Base-by-base conservation (phyloP, 495 filamentous ascomycete species). In the Talaromyces stipitatus region DNA sequence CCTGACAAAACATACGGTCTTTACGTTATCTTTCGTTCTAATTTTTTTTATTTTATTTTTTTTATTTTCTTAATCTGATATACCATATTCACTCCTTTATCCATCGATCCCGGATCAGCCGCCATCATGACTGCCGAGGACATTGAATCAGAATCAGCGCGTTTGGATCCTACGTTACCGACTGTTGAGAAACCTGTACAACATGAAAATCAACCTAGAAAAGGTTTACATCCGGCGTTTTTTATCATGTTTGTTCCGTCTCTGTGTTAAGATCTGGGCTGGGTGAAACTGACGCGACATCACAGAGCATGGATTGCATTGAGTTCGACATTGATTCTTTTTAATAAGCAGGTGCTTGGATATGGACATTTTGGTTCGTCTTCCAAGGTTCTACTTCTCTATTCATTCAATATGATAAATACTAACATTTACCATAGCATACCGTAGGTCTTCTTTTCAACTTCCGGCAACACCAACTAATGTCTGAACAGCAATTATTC, bases 301-400 rank as follows among this genome's bases (percentile, higher is more conserved):
- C 12, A 53, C 69, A 97, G 92, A 60, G 73, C 82, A 66, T 98
- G 94, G 94, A 97, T 98, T 61, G 70, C 83, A 53, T 74, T 96
- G 64, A 96, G 91, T 68, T 96, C 92, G 26, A 87, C 83, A 59
- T 89, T 96, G 60, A 98, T 98, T 64, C 76, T 97, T 30, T 98
- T 96, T 86, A 97, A 98, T 86, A 98, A 98, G 83, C 92, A 89
- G 82, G 91, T 98, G 60, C 82, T 97, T 52, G 84, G 88, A 65
- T 88, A 83, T 27, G 80, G 84, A 60, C 75, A 86, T 52, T 98
- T 97, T 78, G 77, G 90, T 94, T 80, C 85, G 89, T 73, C 52
- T 50, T 47, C 20, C 28, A 24, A n/a, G n/a, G n/a, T n/a, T n/a
- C n/a, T n/a, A 3, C 43, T 23, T 12, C 10, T 27, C 16, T 10